Base-by-base conservation (phyloP, 2,329 filamentous ascomycete species). In the Ustulina deusta region DNA sequence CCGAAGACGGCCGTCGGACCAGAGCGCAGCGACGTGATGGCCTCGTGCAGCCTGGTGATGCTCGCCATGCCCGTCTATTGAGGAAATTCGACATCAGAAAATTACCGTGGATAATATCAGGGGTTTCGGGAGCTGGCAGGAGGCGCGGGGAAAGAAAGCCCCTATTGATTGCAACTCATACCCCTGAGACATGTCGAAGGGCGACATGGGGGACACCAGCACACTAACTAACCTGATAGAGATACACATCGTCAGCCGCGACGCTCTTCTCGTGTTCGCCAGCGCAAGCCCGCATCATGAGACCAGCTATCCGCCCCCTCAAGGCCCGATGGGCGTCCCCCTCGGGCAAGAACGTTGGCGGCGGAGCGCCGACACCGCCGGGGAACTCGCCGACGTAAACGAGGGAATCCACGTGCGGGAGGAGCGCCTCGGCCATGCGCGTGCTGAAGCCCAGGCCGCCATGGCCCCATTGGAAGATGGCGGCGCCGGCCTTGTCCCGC, bases 371-470 rank as follows among this genome's bases (percentile, higher is more conserved):
- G 1, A 57, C 66, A 4, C 63, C 54, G 0, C 69, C 74, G 0
- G 72, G 65, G 55, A 79, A 78, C 1, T 75, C 68, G 1, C 73
- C 73, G 10, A 83, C 71, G 34, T 83, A 79, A 4, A 72, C 71
- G 46, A 83, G 65, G 3, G 69, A 70, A 15, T 81, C 78, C 2
- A 82, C 68, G 0, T 79, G 72, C 0, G 76, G 72, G 7, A 86
- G 74, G 9, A 86, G 75, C n/a, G 78, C 63, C 71, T 84, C 83
- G 0, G 83, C 81, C 0, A 83, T 73, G 0, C 85, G 79, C 29
- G 83, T 80, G 13, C 81, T 83, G n/a, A 86, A 75, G 0, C 84
- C 84, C 0, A 81, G 72, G 0, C 85, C 85, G 2, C 80, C 76
- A 40, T 81, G 80, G 64, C 80, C 79, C 85, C 85, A 87, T 42